Evolutionary conservation across 2,329 filamentous ascomycete species (phyloP), one percentile per base, ranked within the genome.

Genomic region (Davidsoniella eucalypti): DNA sequence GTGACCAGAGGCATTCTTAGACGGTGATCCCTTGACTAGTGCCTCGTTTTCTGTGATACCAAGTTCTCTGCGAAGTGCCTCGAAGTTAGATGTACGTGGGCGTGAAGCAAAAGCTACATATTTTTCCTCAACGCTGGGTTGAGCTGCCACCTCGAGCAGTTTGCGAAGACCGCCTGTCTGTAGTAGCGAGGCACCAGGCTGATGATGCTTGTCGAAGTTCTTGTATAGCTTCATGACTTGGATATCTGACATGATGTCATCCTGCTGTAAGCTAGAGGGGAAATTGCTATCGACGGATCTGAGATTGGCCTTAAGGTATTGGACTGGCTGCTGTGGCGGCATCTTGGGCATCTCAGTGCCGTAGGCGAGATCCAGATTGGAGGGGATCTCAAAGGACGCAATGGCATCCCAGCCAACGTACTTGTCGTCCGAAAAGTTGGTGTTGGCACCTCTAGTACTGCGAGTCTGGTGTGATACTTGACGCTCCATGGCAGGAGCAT

Each of bases 391-490:
- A 54, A 79, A 73, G 56, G 75, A 78, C 52, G 70, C 67, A 42
- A 81, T 67, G 18, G 71, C 74, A 58, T 81, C 77, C 25, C 80
- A 67, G 12, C 77, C 78, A 10, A 77, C 65, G 38, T 76, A 64
- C 57, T 71, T 74, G 58, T 76, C 72, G 54, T 79, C 75, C 36
- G 71, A 58, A 54, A 75, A 75, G 57, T 76, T 77, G 49, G 72
- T 69, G 53, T 68, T 67, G 48, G 69, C 65, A n/a, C 67, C 75
- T 21, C 77, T 70, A 17, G 74, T 80, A 61, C 76, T 81, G 41
- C 78, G 68, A 16, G 78, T 82, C 10, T 75, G 74, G 53, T 82
- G 77, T 8, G 78, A 81, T 10, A 73, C 70, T 54, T 77, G 75
- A 33, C 77, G 71, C 60, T 81, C 78, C 77, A 81, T 81, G 49